phyloP scores from a whole-genome alignment of 495 filamentous ascomycete species.

The Lophium mytilinum region DNA sequence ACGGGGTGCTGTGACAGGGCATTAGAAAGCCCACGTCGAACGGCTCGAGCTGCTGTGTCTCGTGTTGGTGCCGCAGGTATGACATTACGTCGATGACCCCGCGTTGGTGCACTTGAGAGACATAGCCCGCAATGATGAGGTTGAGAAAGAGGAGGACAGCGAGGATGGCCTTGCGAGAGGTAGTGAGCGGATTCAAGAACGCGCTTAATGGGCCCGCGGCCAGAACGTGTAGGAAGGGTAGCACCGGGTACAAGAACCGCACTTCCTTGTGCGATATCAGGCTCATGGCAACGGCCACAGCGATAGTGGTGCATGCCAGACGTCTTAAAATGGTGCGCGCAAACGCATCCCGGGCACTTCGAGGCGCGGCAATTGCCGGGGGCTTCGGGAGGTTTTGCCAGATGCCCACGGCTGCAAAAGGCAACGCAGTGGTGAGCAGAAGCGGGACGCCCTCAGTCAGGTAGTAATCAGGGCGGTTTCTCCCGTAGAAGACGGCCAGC shows the following conservation, averaged over 20 bases:
- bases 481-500: slow-evolving; percentile 87
- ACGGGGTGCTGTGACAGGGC: slow-evolving; percentile 96
- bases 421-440: slow-evolving; percentile 74
- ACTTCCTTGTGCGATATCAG: slow-evolving; percentile 93
- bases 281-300: slow-evolving; percentile 58
- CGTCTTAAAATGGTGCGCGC: slow-evolving; percentile 16
- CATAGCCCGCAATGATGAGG: slow-evolving; percentile 63
- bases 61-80: slow-evolving; percentile 66
- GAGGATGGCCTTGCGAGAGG: slow-evolving; percentile 15
- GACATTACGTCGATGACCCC: slow-evolving; percentile 63
- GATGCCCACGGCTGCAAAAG: slow-evolving; percentile 61
- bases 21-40: slow-evolving; percentile 85
- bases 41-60: slow-evolving; percentile 30
- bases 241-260: slow-evolving; percentile 89
- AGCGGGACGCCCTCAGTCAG: slow-evolving; percentile 82
- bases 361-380: not conserved
- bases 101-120: slow-evolving; percentile 66
- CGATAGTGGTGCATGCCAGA: slow-evolving; percentile 50
- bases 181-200: slow-evolving; percentile 46
- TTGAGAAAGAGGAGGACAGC: slow-evolving; percentile 44
- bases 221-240: slow-evolving; percentile 77
- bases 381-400: slow-evolving; percentile 40
- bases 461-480: slow-evolving; percentile 89
- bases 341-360: not conserved
- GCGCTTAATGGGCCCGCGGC: slow-evolving; percentile 56